Conservation (phyloP, 2,329 filamentous ascomycete species). For the Pseudodiploospora longispora region DNA sequence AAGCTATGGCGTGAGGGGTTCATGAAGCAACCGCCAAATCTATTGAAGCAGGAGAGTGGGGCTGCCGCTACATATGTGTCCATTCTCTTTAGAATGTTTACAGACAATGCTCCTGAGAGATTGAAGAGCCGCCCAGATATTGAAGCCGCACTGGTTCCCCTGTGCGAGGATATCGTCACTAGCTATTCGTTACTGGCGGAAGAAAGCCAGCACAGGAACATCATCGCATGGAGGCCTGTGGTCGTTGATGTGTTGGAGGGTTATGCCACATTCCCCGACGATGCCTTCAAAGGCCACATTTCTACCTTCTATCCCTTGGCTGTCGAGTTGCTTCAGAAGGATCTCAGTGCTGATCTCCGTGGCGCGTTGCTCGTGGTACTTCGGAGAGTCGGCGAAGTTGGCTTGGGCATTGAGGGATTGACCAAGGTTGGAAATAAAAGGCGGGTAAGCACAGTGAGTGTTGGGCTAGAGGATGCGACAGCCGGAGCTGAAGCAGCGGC, state of each 20-base stretch:
- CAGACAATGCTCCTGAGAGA: conserved; percentile 76
- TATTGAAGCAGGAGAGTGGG: conserved; percentile 93
- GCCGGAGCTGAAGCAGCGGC: conserved; percentile 25
- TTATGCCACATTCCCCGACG: conserved; percentile 72
- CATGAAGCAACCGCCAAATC: conserved; percentile 98
- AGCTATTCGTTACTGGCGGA: conserved; percentile 83
- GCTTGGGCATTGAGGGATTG: conserved; percentile 49
- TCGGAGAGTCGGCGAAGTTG: conserved; percentile 73
- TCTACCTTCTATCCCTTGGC: conserved; percentile 78
- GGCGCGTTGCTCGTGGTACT: conserved; percentile 69
- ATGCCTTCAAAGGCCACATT: conserved; percentile 73
- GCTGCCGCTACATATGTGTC: conserved; percentile 90
- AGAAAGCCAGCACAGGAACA: conserved; percentile 94
- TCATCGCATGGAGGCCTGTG: conserved; percentile 92
- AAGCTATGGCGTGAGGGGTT: conserved; percentile 94
- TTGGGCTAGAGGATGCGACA: conserved; percentile 18
- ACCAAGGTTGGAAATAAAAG: conserved; percentile 23
- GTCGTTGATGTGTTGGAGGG: conserved; percentile 96
- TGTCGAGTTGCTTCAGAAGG: conserved; percentile 74
- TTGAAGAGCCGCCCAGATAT: conserved; percentile 73
- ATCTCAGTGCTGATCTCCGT: conserved; percentile 73
- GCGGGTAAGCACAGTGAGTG: conserved; percentile 34
- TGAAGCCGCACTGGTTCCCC: conserved; percentile 82
- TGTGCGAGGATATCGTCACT: conserved; percentile 89
- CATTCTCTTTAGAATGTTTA: conserved; percentile 96